Evolutionary conservation across 495 filamentous ascomycete species (phyloP).

Genomic region (Penicillium macrosclerotiorum): DNA sequence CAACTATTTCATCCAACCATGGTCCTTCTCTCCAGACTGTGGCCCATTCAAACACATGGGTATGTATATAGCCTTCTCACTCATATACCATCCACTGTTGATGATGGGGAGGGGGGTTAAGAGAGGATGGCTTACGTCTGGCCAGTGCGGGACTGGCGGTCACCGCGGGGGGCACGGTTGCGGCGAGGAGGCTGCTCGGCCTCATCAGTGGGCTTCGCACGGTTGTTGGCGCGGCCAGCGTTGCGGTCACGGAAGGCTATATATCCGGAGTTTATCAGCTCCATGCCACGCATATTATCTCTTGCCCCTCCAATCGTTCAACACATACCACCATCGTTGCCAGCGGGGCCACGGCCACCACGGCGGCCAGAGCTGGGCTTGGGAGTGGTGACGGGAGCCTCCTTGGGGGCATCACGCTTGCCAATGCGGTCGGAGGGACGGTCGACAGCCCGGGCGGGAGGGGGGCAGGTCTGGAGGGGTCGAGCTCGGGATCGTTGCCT

Average conservation of each 20-base stretch:
- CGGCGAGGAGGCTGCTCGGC: constrained; percentile 51
- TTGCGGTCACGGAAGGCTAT: constrained; percentile 89
- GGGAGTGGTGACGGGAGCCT: constrained; percentile 46
- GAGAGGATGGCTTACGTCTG: constrained; percentile 56
- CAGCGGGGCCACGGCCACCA: constrained; percentile 56
- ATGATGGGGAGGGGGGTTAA: no score
- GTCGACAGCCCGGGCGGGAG: constrained; percentile 83
- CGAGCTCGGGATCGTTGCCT: constrained; percentile 90
- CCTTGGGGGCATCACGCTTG: constrained; percentile 86
- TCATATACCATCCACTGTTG: background rate
- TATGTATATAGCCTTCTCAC: no score
- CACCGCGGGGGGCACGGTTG: constrained; percentile 64
- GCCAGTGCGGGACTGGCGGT: constrained; percentile 76
- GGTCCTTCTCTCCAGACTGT: no score
- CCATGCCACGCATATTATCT: background rate
- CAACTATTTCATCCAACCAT: background rate
- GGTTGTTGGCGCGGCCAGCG: constrained; percentile 79
- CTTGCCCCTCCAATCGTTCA: background rate
- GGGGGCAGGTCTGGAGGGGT: constrained; percentile 71
- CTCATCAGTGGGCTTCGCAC: constrained; percentile 77
- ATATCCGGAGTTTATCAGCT: constrained; percentile 5
- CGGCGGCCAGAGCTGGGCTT: constrained; percentile 52
- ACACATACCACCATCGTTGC: constrained; percentile 80
- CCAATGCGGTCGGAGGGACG: constrained; percentile 72
- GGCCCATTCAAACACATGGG: no score